Evolutionary conservation across 1,284 basidiomycete species (phyloP), one percentile per base, ranked within the genome.

Genomic region (Trichosporon sp.): DNA sequence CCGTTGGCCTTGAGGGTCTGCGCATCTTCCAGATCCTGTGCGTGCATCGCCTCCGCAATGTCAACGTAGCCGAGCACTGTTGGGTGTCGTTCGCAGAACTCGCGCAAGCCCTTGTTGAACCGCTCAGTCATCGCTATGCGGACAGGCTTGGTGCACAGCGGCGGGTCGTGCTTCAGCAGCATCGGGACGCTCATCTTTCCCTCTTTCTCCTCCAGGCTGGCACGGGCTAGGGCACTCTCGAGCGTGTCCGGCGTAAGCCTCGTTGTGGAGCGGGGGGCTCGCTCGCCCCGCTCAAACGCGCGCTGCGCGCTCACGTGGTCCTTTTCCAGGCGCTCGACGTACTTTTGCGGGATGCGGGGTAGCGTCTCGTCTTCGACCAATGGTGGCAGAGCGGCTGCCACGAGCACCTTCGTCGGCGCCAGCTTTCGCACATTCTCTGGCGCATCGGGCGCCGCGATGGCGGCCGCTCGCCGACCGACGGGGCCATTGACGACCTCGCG

Each of bases 401-500:
- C 68, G 2, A 79, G 66, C 10, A 79, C 67, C 19, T 60, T 61
- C 16, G 67, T 68, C 6, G 67, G 67, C 2, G 62, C 49, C 3
- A 68, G 67, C 25, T 27, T 29, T 13, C 23, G 34, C 25, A 16
- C 58, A 31, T 36, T 14, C 25, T 54, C 49, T 5, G 27, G 16
- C 49, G 49, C 37, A 10, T 19, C 57, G 8, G 64, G 60, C 4
- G 46, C 32, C 0, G 40, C 59, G 8, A 69, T 61, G 4, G 58
- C 61, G 14, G 60, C 57, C 1, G 68, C 68, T 16, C 71, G 62
- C 29, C 70, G 59, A 1, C 75, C 75, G 3, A 78, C 68, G 0
- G 77, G 74, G 4, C 77, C 76, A 33, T 76, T 68, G 27, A 79
- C 69, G 33, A 79, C 71, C 59, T 79, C 74, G 19, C 74, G 66